Conservation (phyloP, 2,329 filamentous ascomycete genomes). For the Apiospora phragmitis region DNA sequence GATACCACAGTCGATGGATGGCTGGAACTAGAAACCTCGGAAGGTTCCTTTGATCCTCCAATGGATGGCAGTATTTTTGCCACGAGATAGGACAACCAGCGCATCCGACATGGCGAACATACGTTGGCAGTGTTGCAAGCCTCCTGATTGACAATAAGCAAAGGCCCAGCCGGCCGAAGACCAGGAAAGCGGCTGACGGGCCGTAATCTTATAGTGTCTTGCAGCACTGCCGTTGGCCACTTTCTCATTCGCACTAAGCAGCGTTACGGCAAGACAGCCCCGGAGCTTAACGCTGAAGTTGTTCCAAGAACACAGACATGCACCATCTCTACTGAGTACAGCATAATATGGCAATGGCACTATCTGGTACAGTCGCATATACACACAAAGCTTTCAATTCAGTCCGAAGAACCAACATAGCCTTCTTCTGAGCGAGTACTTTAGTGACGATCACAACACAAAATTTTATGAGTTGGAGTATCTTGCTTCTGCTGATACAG, state of each 20-base stretch:
- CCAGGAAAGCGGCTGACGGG: background rate
- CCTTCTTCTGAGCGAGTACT: background rate
- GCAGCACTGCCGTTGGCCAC: background rate
- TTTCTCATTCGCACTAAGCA: background rate
- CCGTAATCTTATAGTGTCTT: background rate
- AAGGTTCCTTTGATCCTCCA: background rate
- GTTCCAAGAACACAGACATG: background rate
- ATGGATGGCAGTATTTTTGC: background rate
- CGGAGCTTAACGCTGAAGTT: background rate
- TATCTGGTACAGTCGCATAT: background rate
- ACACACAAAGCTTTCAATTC: background rate
- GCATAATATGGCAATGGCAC: background rate
- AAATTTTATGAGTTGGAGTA: background rate
- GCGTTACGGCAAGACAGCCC: background rate
- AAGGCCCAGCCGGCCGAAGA: background rate
- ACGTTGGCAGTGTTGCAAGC: background rate
- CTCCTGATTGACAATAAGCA: background rate
- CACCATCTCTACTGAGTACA: background rate
- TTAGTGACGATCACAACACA: background rate
- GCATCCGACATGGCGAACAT: background rate
- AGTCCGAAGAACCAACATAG: background rate
- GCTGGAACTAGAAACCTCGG: background rate
- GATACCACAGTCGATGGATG: background rate
- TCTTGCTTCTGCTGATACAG: background rate
- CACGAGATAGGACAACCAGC: background rate